Evolutionary conservation across 257 asterid genomes (phyloP).

Genomic region (Gentiana straminea): DNA sequence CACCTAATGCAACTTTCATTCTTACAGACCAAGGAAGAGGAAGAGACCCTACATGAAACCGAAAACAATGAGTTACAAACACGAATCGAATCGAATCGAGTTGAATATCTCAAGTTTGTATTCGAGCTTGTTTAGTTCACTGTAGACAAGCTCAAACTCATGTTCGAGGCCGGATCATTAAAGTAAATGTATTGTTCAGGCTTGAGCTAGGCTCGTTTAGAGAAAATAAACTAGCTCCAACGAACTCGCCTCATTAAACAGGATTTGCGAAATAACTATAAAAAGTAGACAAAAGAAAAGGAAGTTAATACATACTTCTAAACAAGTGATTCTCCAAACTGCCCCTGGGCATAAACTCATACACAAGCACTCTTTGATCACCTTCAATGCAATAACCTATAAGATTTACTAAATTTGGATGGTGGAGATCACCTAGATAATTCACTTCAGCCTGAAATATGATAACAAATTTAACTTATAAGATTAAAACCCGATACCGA

Average conservation of each 20-base stretch:
- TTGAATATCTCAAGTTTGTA: too few species aligned
- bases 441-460: conserved; percentile 65
- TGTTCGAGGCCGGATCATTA: too few species aligned
- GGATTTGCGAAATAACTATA: not conserved
- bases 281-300: not conserved
- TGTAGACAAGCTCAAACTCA: too few species aligned
- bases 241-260: not conserved
- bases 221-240: too few species aligned
- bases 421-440: conserved; percentile 75
- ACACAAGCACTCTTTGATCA: conserved; percentile 71
- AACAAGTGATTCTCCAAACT: conserved; percentile 94
- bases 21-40: conserved; percentile 73
- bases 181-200: too few species aligned
- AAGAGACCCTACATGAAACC: conserved; percentile 34
- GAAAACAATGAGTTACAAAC: conserved; percentile 1
- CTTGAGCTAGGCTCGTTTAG: too few species aligned
- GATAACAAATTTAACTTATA: conserved; percentile 6
- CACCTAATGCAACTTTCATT: conserved; percentile 64
- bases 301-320: conserved; percentile 40
- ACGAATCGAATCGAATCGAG: too few species aligned
- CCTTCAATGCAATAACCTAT: conserved; percentile 85
- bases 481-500: not conserved
- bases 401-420: conserved; percentile 65
- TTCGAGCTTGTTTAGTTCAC: too few species aligned
- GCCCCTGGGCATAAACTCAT: conserved; percentile 87